Base-by-base conservation (phyloP, 192 early-diverging fungal genomes). In the Linnemannia elongata region DNA sequence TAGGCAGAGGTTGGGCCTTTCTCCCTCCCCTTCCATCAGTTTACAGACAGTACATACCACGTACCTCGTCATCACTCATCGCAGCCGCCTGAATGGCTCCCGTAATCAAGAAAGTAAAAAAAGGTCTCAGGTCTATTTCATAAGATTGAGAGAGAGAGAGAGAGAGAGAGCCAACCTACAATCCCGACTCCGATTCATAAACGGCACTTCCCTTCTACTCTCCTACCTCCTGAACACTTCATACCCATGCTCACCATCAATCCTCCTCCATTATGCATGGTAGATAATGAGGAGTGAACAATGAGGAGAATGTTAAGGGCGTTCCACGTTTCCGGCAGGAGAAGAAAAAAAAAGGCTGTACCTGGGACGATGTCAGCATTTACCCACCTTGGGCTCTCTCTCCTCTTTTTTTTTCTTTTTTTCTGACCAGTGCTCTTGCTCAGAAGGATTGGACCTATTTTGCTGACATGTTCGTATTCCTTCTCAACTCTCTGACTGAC, bases 311-410 rank as follows among this genome's bases (percentile, higher is more conserved):
- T 30, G 60, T 33, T 66, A 33, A 33, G 60, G 30, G n/a, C n/a
- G 55, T 9, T 15, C 60, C 30, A 66, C 12, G 30, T 66, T 66
- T 30, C 27, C 1, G 27, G 60, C 60, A 9, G 17, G 9, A 30
- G 27, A 66, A 30, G 60, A 27, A n/a, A 9, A 15, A 30, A 24
- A 27, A 45, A 13, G 30, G 30, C 27, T 35, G 27, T 27, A 66
- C 60, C 27, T 66, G 60, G 60, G 60, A 66, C 30, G 6, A 49
- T 73, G 24, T 73, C 72, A 73, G 72, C 72, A 45, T 49, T 73
- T 73, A 73, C 42, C 72, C 72, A 45, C 0, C 39, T n/a, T 35
- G 38, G 41, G 38, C 41, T 73, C 44, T 49, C 18, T 49, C 44
- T 73, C 44, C 2, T 33, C 13, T 10, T 15, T 10, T 33, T 30